These are phyloP conservation scores for Geranomyces michiganensis DNA, from an alignment of 192 early-diverging fungal genomes.

Conservation along the genomic window DNA sequence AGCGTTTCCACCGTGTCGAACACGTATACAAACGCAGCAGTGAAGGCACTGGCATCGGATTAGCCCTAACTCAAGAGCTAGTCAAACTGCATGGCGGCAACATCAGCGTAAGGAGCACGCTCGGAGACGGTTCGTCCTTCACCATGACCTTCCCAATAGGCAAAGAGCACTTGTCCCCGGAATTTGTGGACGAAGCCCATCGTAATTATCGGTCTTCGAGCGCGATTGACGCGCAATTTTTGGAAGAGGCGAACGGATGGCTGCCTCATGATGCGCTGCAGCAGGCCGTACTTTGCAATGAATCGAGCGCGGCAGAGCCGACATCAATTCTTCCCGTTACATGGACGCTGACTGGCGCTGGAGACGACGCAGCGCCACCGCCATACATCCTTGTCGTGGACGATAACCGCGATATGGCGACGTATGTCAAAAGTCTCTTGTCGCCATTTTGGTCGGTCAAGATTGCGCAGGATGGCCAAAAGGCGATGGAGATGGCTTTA, in stretches of 20 bases:
- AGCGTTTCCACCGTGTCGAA: slow-evolving; percentile 20
- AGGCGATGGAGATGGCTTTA: slow-evolving; percentile 6
- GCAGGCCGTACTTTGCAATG: background rate
- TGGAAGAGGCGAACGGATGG: slow-evolving; percentile 29
- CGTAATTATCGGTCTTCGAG: background rate
- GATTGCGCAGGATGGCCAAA: background rate
- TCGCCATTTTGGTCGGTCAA: background rate
- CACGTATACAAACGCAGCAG: background rate
- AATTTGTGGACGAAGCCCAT: background rate
- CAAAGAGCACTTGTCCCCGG: background rate
- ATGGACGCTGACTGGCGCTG: background rate
- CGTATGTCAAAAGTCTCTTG: slow-evolving; percentile 21
- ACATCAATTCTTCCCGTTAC: background rate
- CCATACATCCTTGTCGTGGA: slow-evolving; percentile 21
- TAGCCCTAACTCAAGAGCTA: slow-evolving; percentile 53
- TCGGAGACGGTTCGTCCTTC: slow-evolving; percentile 16
- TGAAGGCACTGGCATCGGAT: slow-evolving; percentile 61
- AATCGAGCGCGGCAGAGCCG: background rate
- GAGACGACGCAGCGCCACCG: background rate
- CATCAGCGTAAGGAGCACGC: slow-evolving; percentile 40
- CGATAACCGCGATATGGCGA: slow-evolving; percentile 31
- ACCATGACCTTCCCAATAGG: slow-evolving; percentile 10
- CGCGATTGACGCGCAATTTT: slow-evolving; percentile 14
- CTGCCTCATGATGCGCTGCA: background rate
- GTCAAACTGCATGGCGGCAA: slow-evolving; percentile 47